Percentiles rank a stretch among this genome's conserved stretches.
phyloP scores from a whole-genome alignment of 1,284 basidiomycete genomes.

The Flammula alnicola region DNA sequence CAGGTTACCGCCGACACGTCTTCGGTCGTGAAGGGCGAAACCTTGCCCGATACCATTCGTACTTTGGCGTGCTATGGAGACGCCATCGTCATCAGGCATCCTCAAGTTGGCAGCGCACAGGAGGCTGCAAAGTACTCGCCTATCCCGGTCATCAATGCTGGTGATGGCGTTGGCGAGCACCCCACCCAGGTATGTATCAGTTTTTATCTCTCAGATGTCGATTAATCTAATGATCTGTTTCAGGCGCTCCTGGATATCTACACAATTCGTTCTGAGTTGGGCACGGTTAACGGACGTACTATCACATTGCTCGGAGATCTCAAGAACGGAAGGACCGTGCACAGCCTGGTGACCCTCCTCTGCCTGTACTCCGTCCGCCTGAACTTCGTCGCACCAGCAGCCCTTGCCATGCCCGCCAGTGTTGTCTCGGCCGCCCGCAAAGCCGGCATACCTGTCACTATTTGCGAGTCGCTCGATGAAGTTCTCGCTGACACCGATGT shows the following conservation, averaged over 20 bases:
- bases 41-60: constrained; percentile 90
- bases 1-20: constrained; percentile 83
- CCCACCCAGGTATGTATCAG: constrained; percentile 80
- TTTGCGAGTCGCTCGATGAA: constrained; percentile 88
- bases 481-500: constrained; percentile 95
- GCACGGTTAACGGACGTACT: constrained; percentile 96
- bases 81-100: constrained; percentile 94
- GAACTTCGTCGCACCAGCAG: constrained; percentile 94
- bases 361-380: constrained; percentile 93
- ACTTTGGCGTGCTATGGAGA: constrained; percentile 97
- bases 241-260: constrained; percentile 93
- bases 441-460: constrained; percentile 79
- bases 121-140: constrained; percentile 93
- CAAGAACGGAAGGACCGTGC: constrained; percentile 98
- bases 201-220: neutral
- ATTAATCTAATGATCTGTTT: constrained; percentile 11
- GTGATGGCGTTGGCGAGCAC: constrained; percentile 97
- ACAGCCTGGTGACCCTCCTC: constrained; percentile 92
- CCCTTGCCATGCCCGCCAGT: constrained; percentile 90
- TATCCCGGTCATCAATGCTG: constrained; percentile 95
- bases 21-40: constrained; percentile 95
- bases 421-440: constrained; percentile 86
- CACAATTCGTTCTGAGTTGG: constrained; percentile 97
- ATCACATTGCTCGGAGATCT: constrained; percentile 96
- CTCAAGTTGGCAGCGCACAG: constrained; percentile 90